Evolutionary conservation across 1,139 yeast species (phyloP).

Genomic region (Debaryomyces psychrophilus): DNA sequence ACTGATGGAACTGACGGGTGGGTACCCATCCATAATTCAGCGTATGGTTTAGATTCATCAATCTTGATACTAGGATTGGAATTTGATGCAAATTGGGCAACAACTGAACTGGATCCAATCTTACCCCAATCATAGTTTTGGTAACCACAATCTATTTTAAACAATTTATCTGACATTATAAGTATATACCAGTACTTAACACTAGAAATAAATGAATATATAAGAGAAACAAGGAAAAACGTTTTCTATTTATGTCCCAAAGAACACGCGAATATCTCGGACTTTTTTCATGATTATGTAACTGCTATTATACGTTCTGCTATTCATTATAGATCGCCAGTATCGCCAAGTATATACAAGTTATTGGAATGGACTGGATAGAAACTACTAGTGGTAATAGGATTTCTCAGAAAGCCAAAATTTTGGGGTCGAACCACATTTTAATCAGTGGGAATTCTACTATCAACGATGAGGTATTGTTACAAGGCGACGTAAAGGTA

Average conservation of each 20-base stretch:
- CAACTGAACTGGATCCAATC: constrained; percentile 80
- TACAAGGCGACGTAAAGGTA: constrained; percentile 26
- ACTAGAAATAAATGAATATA: constrained; percentile 1
- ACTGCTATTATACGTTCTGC: not conserved
- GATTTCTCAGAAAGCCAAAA: constrained; percentile 50
- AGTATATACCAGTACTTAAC: not conserved
- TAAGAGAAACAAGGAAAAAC: not conserved
- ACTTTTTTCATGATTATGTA: constrained; percentile 7
- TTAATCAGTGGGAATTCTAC: constrained; percentile 39
- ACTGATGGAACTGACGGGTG: constrained; percentile 91
- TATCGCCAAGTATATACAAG: not conserved
- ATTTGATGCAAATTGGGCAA: constrained; percentile 79
- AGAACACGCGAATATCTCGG: constrained; percentile 1
- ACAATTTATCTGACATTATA: constrained; percentile 24
- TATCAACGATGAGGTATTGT: constrained; percentile 25
- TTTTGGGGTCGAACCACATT: constrained; percentile 30
- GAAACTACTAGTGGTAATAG: constrained; percentile 60
- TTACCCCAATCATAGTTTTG: constrained; percentile 89
- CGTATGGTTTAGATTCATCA: constrained; percentile 78
- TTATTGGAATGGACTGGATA: constrained; percentile 31
- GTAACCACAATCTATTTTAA: constrained; percentile 58
- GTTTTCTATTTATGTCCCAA: not conserved
- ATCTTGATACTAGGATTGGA: constrained; percentile 62
- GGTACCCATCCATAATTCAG: constrained; percentile 98
- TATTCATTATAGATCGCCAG: not conserved